Evolutionary conservation across 2,329 filamentous ascomycete species (phyloP).

Genomic region (Furcasterigmium sp.): DNA sequence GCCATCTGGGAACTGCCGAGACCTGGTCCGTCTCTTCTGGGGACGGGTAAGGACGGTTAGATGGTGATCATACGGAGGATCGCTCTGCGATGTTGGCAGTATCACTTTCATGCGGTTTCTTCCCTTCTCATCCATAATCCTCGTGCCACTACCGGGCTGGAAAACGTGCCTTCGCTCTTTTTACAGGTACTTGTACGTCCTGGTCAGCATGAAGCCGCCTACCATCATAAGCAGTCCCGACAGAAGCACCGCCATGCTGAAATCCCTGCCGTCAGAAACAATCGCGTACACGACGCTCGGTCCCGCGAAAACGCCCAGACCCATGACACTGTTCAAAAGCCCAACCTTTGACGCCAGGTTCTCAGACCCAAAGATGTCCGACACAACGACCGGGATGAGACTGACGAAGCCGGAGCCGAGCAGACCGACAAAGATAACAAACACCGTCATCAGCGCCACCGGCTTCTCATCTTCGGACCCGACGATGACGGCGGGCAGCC

Average conservation of each 20-base stretch:
- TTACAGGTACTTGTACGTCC: conserved; percentile 1
- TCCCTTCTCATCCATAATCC: no score
- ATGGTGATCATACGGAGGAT: no score
- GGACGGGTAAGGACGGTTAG: no score
- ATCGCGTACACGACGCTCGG: conserved; percentile 3
- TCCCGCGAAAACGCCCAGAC: conserved; percentile 1
- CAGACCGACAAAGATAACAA: background rate
- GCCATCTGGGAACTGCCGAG: no score
- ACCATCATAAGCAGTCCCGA: conserved; percentile 1
- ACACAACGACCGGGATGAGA: background rate
- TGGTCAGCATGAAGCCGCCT: background rate
- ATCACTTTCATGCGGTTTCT: no score
- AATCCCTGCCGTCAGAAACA: conserved; percentile 9
- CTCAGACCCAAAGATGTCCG: background rate
- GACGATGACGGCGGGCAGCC: background rate
- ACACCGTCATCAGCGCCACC: background rate
- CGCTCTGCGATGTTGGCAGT: no score
- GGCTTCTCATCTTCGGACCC: background rate
- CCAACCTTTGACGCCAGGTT: conserved; percentile 2
- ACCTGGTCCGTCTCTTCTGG: no score
- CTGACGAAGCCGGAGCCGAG: background rate
- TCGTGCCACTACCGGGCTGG: no score
- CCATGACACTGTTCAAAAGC: conserved; percentile 4
- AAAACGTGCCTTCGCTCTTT: no score
- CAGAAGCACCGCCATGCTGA: background rate